Base-by-base conservation (phyloP, 495 filamentous ascomycete species). In the Neurospora terricola region DNA sequence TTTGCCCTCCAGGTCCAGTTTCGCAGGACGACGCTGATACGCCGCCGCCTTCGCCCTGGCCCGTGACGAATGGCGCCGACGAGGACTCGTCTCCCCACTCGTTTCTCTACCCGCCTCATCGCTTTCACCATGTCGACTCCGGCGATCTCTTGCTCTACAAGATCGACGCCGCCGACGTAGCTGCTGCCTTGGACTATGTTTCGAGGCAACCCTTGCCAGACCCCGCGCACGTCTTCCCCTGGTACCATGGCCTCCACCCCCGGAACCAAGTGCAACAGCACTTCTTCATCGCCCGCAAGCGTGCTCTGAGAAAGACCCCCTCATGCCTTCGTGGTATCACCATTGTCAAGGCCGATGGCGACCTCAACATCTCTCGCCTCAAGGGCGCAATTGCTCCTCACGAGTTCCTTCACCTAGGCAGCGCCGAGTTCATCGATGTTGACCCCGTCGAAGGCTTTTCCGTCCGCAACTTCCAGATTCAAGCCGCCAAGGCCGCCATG, bases 391-490 rank as follows among this genome's bases (percentile, higher is more conserved):
- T 98, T 73, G 83, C 88, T 3, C 90, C 92, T 1, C 87, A 92
- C 12, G 96, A 98, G 81, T 86, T 98, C 66, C 83, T 99, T 48
- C 81, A 84, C 37, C 77, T 81, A 2, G 77, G 69, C 16, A 74
- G 74, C 21, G 70, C 76, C 11, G 76, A 91, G 81, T 91, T 98
- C 84, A 71, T 92, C 85, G 85, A 93, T 37, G 86, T 90, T 21
- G 96, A 99, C 77, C 96, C 96, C 3, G 88, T 82, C 37, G 92
- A 96, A 73, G 96, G 96, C 14, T 93, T 93, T 75, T 90, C 87
- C 30, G 90, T 93, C 11, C 89, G 96, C 30, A 98, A 99, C 81
- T 99, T 99, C 77, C 96, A 99, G 77, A 98, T 98, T 59, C 96
- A 99, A 78, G 89, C 93, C 3, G 92, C 91, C 45, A 99, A 99